Evolutionary conservation across 371 early-diverging fungal genomes (phyloP).

Genomic region (Rhizomucor pusillus): DNA sequence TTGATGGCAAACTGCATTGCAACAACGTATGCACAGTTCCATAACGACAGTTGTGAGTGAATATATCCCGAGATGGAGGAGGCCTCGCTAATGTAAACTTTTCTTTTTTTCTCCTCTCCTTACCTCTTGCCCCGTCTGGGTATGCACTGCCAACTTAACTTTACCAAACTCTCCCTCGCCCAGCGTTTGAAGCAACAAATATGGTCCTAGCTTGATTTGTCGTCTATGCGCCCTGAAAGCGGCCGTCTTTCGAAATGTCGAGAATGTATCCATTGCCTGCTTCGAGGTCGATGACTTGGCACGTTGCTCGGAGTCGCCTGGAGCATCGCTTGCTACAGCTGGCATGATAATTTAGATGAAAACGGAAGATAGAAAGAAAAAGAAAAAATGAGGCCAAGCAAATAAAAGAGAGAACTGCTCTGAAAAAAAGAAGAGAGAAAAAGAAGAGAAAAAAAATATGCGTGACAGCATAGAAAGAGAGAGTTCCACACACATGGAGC

Average conservation of each 20-base stretch:
- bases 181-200: slow-evolving; percentile 85
- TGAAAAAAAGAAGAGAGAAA: slow-evolving; percentile 1
- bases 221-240: neutral
- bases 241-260: too few species aligned
- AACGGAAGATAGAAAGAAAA: slow-evolving; percentile 6
- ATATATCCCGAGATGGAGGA: neutral
- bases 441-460: slow-evolving; percentile 1
- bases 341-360: slow-evolving; percentile 6
- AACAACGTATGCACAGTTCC: neutral
- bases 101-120: slow-evolving; percentile 7
- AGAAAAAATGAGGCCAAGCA: neutral
- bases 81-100: neutral
- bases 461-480: neutral
- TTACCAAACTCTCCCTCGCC: slow-evolving; percentile 98
- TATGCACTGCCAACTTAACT: slow-evolving; percentile 94
- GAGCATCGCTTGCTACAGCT: neutral
- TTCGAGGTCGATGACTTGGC: too few species aligned
- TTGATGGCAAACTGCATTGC: slow-evolving; percentile 61
- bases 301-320: too few species aligned
- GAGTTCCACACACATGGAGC: neutral
- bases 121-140: slow-evolving; percentile 89
- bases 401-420: neutral
- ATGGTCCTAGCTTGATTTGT: slow-evolving; percentile 79
- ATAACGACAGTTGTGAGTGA: neutral
- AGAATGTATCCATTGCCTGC: too few species aligned